A percentile compares a stretch with the other conserved stretches of the same genome.
Evolutionary conservation across 2,329 filamentous ascomycete species (phyloP).

Genomic region (Fusarium sp.): DNA sequence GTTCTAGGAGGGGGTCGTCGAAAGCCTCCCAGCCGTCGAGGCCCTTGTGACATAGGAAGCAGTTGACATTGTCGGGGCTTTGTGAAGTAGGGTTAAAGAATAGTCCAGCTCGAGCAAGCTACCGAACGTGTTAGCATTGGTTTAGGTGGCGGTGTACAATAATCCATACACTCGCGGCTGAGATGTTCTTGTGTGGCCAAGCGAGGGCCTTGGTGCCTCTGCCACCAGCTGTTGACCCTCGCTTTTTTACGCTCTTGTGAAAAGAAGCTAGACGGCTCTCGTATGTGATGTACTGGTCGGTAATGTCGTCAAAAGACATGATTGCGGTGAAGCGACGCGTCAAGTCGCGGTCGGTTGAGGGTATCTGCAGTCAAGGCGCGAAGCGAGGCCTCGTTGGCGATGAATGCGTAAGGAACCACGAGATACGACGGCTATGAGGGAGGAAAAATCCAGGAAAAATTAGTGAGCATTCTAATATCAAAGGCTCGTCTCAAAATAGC

Average conservation of each 20-base stretch:
- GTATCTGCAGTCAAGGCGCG: conserved; percentile 35
- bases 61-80: conserved; percentile 88
- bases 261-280: conserved; percentile 87
- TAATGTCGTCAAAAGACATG: conserved; percentile 53
- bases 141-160: conserved; percentile 5
- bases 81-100: conserved; percentile 82
- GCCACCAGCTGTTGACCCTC: conserved; percentile 72
- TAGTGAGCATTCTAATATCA: conserved; percentile 37
- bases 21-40: conserved; percentile 93
- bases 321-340: conserved; percentile 36
- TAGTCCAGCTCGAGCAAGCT: conserved; percentile 94
- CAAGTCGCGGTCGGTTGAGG: conserved; percentile 30
- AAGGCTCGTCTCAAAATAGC: conserved; percentile 6
- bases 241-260: conserved; percentile 74
- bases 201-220: conserved; percentile 65
- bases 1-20: conserved; percentile 86
- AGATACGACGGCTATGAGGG: conserved; percentile 11
- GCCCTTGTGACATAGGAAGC: conserved; percentile 86
- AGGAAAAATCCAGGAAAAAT: conserved; percentile 24
- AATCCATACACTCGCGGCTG: conserved; percentile 48
- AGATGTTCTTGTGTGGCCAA: conserved; percentile 78
- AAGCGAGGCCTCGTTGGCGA: conserved; percentile 23
- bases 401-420: conserved; percentile 10
- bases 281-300: conserved; percentile 70
- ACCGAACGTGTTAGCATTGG: conserved; percentile 41